Evolutionary conservation across 306 rosid genomes (phyloP), one percentile per base, ranked within the genome.

Genomic region (Prunus padus): DNA sequence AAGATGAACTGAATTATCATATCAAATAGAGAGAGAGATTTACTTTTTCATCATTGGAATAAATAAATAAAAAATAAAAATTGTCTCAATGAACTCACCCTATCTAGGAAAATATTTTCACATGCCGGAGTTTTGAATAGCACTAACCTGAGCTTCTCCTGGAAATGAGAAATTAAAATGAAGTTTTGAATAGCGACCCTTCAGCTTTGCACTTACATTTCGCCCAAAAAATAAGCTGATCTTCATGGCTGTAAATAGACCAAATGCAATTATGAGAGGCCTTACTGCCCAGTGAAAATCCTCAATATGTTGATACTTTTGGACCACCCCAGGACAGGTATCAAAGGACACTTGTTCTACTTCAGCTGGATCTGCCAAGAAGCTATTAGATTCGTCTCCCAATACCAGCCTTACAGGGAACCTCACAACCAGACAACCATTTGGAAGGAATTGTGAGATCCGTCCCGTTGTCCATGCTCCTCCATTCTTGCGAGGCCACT

Each of bases 251-350:
- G 96, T 87, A 11, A 90, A 77, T 30, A 92, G 47, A 56, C 96
- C 88, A 16, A 92, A 54, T 14, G 90, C 90, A 80, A 90, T 79
- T 9, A 82, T 73, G 76, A 86, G 86, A 28, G 97, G 97, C 69
- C 94, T 90, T 76, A 92, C 87, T 19, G 89, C 87, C 97, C 97
- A 92, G 57, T 92, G 97, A 85, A 88, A 88, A 86, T 92, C 92
- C 84, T 92, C 97, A 0, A 88, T 46, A 69, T 92, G 97, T 62
- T 86, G 88, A 76, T 87, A 92, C 85, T 90, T 92, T 59, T 84
- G 82, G 9, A 86, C 67, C 75, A 88, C 52, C 42, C 97, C 92
- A 12, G 90, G 79, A 82, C 96, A 88, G 12, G 87, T 86, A 57
- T 46, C 82, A 12, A 92, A 92, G 49, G 88, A 78, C 23, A 92